A percentile compares a stretch with the other conserved stretches of the same genome.
phyloP scores from a whole-genome alignment of 2,329 filamentous ascomycete species.

The Diaporthe citriasiana region DNA sequence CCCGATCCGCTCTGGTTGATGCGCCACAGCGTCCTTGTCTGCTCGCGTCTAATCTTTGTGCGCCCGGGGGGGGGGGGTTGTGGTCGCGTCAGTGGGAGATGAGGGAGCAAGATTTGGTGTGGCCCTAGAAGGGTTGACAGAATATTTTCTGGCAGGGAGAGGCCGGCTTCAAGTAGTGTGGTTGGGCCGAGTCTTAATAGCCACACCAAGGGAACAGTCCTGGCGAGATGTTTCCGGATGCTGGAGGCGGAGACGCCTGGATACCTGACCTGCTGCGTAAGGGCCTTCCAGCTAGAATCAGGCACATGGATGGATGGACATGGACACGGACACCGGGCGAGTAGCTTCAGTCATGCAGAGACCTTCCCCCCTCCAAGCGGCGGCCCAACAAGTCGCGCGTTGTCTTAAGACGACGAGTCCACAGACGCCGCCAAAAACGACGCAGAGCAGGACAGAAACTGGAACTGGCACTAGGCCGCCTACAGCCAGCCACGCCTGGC shows the following conservation, averaged over 20 bases:
- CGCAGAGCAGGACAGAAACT: slow-evolving; percentile 6
- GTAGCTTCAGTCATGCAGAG: slow-evolving; percentile 39
- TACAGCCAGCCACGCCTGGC: slow-evolving; percentile 20
- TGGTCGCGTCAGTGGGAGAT: slow-evolving; percentile 40
- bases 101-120: slow-evolving; percentile 38
- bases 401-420: slow-evolving; percentile 34
- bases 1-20: slow-evolving; percentile 38
- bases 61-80: slow-evolving; percentile 31
- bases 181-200: slow-evolving; percentile 41
- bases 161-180: slow-evolving; percentile 42
- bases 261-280: slow-evolving; percentile 40
- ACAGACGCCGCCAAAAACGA: background rate
- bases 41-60: slow-evolving; percentile 40
- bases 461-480: slow-evolving; percentile 30
- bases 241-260: slow-evolving; percentile 38
- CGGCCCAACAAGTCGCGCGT: slow-evolving; percentile 38
- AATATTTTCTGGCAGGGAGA: slow-evolving; percentile 43
- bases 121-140: slow-evolving; percentile 39
- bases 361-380: slow-evolving; percentile 31
- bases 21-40: slow-evolving; percentile 40
- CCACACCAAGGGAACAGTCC: slow-evolving; percentile 37
- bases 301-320: slow-evolving; percentile 39
- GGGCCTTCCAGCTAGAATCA: slow-evolving; percentile 40
- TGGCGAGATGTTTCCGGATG: slow-evolving; percentile 37
- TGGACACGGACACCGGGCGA: slow-evolving; percentile 34